Evolutionary conservation across 1,139 yeast species (phyloP), one percentile per base, ranked within the genome.

Genomic region (Ogataea hybrid): DNA sequence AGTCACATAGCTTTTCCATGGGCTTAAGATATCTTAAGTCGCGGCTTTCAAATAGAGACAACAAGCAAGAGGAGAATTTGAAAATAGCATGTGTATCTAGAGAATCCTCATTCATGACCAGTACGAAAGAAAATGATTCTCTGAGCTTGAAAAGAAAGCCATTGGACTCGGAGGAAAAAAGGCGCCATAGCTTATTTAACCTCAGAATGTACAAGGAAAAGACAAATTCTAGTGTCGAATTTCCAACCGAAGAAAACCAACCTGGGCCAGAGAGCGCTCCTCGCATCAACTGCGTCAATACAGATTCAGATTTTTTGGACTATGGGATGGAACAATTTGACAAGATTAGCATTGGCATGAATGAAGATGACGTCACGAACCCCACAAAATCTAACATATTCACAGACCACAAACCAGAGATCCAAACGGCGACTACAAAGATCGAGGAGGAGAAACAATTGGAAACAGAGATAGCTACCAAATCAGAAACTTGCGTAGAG

Each of bases 21-120:
- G 49, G 52, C 6, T 37, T 49, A 12, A 44, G 52, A 15, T 49
- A 37, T 27, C 41, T 49, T n/a, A 49, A 49, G 37, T 46, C 49
- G 3, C 37, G 48, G 11, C 41, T 49, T 9, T 42, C 52, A 3
- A 49, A 49, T 39, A 43, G 48, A 20, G 50, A 46, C n/a, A 25
- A 32, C 39, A 41, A 32, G 25, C 39, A 28, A n/a, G 35, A 30
- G 6, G 39, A 25, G 11, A 21, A n/a, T 30, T 21, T 11, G 17
- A 39, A 39, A 17, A 6, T 12, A 16, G 27, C 34, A 12, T 27
- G 37, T 9, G 21, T 12, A 11, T 23, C 38, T 3, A 23, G 34
- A 11, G 34, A 23, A 7, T 28, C 31, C 10, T 28, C 37, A 9
- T 18, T 25, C 10, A n/a, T 32, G 15, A n/a, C 17, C 25, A 39